These are phyloP conservation scores for Pezicula neosporulosa DNA, from an alignment of 2,329 filamentous ascomycete species.

Conservation along the genomic window DNA sequence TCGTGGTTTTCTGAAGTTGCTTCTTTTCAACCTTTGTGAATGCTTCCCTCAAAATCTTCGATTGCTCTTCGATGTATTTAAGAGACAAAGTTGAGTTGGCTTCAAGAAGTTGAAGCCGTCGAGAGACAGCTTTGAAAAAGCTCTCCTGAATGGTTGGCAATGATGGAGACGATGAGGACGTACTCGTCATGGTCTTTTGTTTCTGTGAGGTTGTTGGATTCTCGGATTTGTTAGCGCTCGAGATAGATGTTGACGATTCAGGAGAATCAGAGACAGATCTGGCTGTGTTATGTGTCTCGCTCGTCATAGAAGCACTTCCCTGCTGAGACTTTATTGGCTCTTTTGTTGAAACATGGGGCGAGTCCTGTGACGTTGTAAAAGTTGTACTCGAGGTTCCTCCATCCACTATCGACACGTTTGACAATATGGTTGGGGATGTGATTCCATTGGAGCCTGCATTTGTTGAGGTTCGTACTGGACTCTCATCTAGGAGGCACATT, in stretches of 20 bases:
- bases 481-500: conserved; percentile 3
- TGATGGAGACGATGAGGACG: conserved; percentile 42
- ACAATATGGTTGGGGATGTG: too few species aligned
- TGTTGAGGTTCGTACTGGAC: too few species aligned
- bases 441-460: too few species aligned
- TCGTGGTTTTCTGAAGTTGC: conserved; percentile 78
- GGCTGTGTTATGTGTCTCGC: too few species aligned
- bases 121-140: conserved; percentile 96
- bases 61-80: conserved; percentile 96
- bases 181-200: conserved; percentile 32
- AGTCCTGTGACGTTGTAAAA: too few species aligned
- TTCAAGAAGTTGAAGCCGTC: conserved; percentile 86
- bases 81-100: conserved; percentile 88
- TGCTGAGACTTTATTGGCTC: too few species aligned
- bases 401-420: too few species aligned
- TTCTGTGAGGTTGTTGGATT: conserved; percentile 15
- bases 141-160: conserved; percentile 90
- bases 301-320: too few species aligned
- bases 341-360: too few species aligned
- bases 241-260: conserved; percentile 2
- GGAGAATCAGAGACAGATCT: too few species aligned
- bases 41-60: conserved; percentile 81
- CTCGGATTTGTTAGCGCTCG: conserved; percentile 11
- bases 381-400: too few species aligned
- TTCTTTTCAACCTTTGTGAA: conserved; percentile 84